Evolutionary conservation across 176 grass and related monocot species (phyloP).

Genomic region (Typha latifolia): DNA sequence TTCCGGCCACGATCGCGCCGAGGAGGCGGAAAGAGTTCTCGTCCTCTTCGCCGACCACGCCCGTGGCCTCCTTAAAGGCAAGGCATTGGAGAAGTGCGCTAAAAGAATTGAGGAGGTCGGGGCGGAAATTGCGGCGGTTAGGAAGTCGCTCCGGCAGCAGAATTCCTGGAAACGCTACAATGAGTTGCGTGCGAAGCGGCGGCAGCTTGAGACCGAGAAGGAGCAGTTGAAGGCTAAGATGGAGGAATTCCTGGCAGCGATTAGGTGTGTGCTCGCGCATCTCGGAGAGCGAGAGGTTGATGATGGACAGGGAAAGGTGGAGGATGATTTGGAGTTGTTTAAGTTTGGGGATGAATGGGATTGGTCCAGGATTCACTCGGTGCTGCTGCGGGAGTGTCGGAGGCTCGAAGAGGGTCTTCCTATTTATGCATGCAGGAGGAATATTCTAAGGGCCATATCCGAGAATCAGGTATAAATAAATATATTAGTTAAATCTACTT

Average conservation of each 20-base stretch:
- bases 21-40: not conserved
- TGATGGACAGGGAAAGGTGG: not conserved
- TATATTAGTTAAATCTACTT: not conserved
- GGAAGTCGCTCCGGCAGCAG: not conserved
- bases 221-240: constrained; percentile 1
- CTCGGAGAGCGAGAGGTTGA: constrained; percentile 2
- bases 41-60: constrained; percentile 1
- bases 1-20: not conserved
- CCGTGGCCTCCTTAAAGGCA: not conserved
- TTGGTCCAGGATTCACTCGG: not conserved
- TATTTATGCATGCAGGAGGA: constrained; percentile 8
- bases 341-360: not conserved
- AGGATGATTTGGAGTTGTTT: not conserved
- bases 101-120: not conserved
- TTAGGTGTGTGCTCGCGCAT: not conserved
- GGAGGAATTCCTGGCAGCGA: not conserved
- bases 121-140: not conserved
- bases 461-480: constrained; percentile 3
- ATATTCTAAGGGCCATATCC: not conserved
- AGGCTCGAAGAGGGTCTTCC: not conserved
- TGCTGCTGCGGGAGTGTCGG: not conserved
- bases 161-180: not conserved
- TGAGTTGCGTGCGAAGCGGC: not conserved
- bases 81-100: not conserved
- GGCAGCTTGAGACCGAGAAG: not conserved